phyloP scores from a whole-genome alignment of 2,329 filamentous ascomycete genomes.

The Lachnellula hyalina region DNA sequence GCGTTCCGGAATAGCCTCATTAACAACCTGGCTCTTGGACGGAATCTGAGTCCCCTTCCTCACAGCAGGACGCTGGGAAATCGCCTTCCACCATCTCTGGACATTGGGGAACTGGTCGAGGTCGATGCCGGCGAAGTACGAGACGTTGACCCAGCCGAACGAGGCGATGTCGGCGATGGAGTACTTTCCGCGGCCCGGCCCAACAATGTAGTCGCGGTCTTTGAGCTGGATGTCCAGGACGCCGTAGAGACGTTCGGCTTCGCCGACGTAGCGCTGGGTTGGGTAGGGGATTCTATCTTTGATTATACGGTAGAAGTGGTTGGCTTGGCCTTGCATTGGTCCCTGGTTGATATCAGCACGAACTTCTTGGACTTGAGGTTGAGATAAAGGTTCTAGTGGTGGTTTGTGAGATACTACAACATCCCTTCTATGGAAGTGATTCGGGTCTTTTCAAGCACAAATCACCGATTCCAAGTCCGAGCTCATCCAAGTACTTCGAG shows the following conservation, averaged over 20 bases:
- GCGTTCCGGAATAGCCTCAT: slow-evolving; percentile 37
- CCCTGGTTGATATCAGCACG: slow-evolving; percentile 45
- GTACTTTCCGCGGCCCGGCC: slow-evolving; percentile 49
- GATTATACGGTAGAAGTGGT: slow-evolving; percentile 65
- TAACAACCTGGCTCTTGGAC: slow-evolving; percentile 35
- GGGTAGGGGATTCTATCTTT: slow-evolving; percentile 66
- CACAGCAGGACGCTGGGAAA: slow-evolving; percentile 53
- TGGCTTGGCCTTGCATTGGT: slow-evolving; percentile 68
- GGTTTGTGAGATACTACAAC: not conserved
- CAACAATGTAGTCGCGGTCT: slow-evolving; percentile 47
- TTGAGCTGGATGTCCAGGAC: slow-evolving; percentile 62
- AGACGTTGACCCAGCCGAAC: slow-evolving; percentile 61
- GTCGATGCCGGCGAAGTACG: slow-evolving; percentile 57
- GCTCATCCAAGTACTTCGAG: too few relatives aligned
- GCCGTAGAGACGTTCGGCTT: slow-evolving; percentile 68
- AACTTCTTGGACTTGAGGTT: not conserved
- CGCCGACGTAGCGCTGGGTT: slow-evolving; percentile 69
- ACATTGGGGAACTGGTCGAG: slow-evolving; percentile 60
- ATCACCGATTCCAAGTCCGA: too few relatives aligned
- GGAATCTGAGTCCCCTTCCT: slow-evolving; percentile 62
- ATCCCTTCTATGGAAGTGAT: not conserved
- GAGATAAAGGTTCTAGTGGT: too few relatives aligned
- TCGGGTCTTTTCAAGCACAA: too few relatives aligned
- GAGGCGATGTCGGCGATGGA: slow-evolving; percentile 68
- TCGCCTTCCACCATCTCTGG: slow-evolving; percentile 60